Conservation (phyloP, 2,329 filamentous ascomycete species). For the Cladophialophora carrionii region DNA sequence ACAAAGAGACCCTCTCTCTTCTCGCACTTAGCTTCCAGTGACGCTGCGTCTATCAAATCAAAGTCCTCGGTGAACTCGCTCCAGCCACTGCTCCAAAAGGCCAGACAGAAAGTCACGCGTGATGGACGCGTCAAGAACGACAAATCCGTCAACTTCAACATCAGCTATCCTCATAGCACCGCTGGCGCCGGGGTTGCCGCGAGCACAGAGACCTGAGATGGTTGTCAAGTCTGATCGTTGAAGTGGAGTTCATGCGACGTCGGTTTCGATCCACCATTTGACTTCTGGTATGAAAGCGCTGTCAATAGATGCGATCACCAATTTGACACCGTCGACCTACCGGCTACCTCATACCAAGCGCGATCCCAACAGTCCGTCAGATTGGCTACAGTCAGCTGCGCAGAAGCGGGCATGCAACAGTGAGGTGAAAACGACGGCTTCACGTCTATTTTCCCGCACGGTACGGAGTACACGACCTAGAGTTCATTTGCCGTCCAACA, state of each 20-base stretch:
- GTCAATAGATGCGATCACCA: not conserved
- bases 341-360: not conserved
- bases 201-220: not conserved
- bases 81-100: conserved; percentile 10
- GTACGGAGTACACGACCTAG: too few relatives aligned
- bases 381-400: not conserved
- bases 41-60: conserved; percentile 11
- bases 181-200: not conserved
- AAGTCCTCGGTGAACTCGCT: conserved; percentile 9
- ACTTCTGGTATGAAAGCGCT: not conserved
- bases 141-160: conserved; percentile 12
- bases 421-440: not conserved
- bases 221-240: not conserved
- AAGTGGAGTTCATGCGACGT: not conserved
- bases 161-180: conserved; percentile 8
- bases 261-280: not conserved
- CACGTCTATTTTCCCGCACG: not conserved
- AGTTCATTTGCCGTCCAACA: too few relatives aligned
- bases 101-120: not conserved
- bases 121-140: not conserved
- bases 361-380: not conserved
- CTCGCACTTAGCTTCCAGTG: conserved; percentile 9
- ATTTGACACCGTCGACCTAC: not conserved
- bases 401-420: not conserved
- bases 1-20: conserved; percentile 9